phyloP scores from a whole-genome alignment of 2,329 filamentous ascomycete genomes.

The Fusarium sp. region DNA sequence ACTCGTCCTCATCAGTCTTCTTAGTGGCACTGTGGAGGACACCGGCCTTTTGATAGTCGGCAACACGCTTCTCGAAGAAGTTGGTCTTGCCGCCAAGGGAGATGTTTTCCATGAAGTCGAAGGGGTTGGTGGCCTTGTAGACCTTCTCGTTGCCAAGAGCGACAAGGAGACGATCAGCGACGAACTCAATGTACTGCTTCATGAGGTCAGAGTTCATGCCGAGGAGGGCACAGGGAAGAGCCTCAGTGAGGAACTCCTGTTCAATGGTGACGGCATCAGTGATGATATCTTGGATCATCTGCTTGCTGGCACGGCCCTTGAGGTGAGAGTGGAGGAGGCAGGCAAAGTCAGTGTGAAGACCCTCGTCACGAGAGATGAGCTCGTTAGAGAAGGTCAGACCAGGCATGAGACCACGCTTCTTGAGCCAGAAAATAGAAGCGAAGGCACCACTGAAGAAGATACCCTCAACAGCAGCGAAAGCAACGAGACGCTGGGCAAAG shows the following conservation, averaged over 20 bases:
- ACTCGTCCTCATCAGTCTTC: slow-evolving; percentile 66
- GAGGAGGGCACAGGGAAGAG: slow-evolving; percentile 89
- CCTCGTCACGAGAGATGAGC: slow-evolving; percentile 99
- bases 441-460: slow-evolving; percentile 99
- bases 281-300: slow-evolving; percentile 87
- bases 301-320: slow-evolving; percentile 86
- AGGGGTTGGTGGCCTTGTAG: slow-evolving; percentile 94
- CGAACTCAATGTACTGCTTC: slow-evolving; percentile 99
- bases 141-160: slow-evolving; percentile 94
- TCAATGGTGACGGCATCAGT: slow-evolving; percentile 93
- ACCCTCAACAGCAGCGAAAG: slow-evolving; percentile 97
- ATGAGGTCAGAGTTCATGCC: slow-evolving; percentile 98
- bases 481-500: slow-evolving; percentile 94
- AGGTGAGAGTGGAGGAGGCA: slow-evolving; percentile 98
- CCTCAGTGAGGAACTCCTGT: slow-evolving; percentile 97
- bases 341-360: slow-evolving; percentile 98
- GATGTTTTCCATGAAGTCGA: slow-evolving; percentile 99
- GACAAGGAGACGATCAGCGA: slow-evolving; percentile 92
- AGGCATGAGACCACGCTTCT: slow-evolving; percentile 99
- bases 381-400: slow-evolving; percentile 99
- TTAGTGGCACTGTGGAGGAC: slow-evolving; percentile 90
- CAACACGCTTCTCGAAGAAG: slow-evolving; percentile 99
- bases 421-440: slow-evolving; percentile 99
- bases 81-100: slow-evolving; percentile 99
- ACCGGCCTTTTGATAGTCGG: slow-evolving; percentile 99